phyloP scores from a whole-genome alignment of 2,329 filamentous ascomycete genomes.

The Bipolaris victoriae region DNA sequence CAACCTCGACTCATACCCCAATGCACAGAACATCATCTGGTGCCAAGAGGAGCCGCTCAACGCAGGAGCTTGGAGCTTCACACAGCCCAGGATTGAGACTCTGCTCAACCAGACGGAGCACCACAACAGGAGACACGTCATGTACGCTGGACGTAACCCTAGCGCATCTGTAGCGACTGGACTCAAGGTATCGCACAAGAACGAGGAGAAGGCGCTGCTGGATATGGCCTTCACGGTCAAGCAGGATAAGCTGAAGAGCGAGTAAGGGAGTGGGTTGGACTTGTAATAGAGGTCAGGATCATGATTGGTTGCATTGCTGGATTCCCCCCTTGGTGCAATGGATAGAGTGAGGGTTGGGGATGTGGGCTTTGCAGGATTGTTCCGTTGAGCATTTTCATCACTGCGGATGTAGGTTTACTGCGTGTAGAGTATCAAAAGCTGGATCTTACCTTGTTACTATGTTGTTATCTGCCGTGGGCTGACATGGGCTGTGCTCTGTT shows the following conservation, averaged over 20 bases:
- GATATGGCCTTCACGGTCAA: slow-evolving; percentile 67
- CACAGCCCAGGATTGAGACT: slow-evolving; percentile 97
- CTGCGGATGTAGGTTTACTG: slow-evolving; percentile 39
- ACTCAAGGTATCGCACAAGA: slow-evolving; percentile 83
- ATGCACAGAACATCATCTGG: slow-evolving; percentile 97
- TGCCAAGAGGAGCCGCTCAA: slow-evolving; percentile 97
- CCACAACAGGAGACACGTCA: slow-evolving; percentile 92
- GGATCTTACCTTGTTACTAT: slow-evolving; percentile 14
- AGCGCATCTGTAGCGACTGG: slow-evolving; percentile 94
- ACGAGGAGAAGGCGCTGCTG: slow-evolving; percentile 89
- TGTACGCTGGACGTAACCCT: slow-evolving; percentile 94
- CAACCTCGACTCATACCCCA: slow-evolving; percentile 95
- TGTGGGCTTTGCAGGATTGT: slow-evolving; percentile 17
- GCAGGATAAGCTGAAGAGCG: slow-evolving; percentile 71
- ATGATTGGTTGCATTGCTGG: slow-evolving; percentile 24
- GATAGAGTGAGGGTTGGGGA: slow-evolving; percentile 1
- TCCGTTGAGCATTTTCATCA: slow-evolving; percentile 34
- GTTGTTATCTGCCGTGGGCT: neutral
- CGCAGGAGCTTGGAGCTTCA: slow-evolving; percentile 94
- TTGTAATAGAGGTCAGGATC: neutral
- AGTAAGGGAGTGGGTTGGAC: slow-evolving; percentile 49
- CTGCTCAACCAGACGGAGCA: slow-evolving; percentile 90
- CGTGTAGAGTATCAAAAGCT: slow-evolving; percentile 36
- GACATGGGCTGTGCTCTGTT: neutral
- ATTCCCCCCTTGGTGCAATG: slow-evolving; percentile 17